phyloP scores from a whole-genome alignment of 345 rosid genomes.

The Boechera divaricarpa region DNA sequence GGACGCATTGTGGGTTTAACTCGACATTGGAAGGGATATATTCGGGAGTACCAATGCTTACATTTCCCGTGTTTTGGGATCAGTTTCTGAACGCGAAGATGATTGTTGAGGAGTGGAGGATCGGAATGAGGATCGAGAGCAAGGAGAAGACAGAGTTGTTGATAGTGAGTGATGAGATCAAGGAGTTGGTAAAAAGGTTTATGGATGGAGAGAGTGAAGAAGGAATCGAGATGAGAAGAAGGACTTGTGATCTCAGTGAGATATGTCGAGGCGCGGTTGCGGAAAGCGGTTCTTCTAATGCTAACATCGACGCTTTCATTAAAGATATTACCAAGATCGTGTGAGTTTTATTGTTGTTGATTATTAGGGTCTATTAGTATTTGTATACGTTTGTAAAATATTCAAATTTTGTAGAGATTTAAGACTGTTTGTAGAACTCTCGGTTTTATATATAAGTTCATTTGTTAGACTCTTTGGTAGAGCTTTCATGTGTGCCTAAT shows the following conservation, averaged over 20 bases:
- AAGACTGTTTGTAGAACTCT: neutral
- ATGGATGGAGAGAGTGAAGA: conserved; percentile 35
- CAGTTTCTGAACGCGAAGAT: conserved; percentile 55
- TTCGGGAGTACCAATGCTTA: conserved; percentile 57
- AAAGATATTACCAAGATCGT: conserved; percentile 33
- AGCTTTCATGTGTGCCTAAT: too few relatives aligned
- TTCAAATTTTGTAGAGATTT: neutral
- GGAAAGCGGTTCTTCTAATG: conserved; percentile 45
- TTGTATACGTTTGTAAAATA: neutral
- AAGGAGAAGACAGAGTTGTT: conserved; percentile 18
- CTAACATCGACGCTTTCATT: conserved; percentile 51
- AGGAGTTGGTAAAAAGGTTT: conserved; percentile 35
- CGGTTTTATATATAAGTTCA: neutral
- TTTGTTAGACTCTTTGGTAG: neutral
- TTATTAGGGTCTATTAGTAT: neutral
- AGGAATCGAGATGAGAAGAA: conserved; percentile 31
- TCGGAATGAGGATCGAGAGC: conserved; percentile 51
- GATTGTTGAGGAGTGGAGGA: conserved; percentile 58
- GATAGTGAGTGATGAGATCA: conserved; percentile 45
- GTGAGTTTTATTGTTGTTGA: neutral
- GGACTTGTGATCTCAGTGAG: conserved; percentile 19
- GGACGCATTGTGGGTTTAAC: conserved; percentile 76
- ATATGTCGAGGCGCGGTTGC: conserved; percentile 4
- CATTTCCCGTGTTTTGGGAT: conserved; percentile 58
- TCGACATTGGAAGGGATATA: conserved; percentile 62